Conservation (phyloP, 1,139 yeast genomes). For the Yamadazyma diospyri region DNA sequence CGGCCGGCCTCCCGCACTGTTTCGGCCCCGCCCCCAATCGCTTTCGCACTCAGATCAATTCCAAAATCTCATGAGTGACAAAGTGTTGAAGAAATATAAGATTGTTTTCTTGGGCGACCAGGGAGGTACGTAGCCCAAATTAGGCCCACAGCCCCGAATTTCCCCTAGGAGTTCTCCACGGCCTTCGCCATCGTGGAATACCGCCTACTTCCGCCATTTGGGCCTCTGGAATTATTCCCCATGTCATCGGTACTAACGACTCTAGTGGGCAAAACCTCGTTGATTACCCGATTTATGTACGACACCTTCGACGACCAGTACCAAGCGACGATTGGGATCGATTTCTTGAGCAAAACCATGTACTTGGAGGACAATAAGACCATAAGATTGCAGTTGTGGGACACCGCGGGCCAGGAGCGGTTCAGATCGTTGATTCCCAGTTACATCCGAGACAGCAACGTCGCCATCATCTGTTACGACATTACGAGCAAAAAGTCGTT, state of each 20-base stretch:
- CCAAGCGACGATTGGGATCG: slow-evolving; percentile 95
- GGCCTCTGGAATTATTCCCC: no score
- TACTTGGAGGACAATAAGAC: slow-evolving; percentile 57
- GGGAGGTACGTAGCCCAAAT: slow-evolving; percentile 64
- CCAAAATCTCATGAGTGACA: slow-evolving; percentile 10
- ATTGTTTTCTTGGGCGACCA: slow-evolving; percentile 97
- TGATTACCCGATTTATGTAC: slow-evolving; percentile 94
- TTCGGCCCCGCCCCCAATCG: no score
- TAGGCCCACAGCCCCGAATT: no score
- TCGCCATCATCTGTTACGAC: slow-evolving; percentile 93
- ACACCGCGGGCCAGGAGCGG: slow-evolving; percentile 65
- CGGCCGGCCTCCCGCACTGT: not conserved
- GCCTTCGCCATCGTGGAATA: no score
- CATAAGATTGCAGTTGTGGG: slow-evolving; percentile 53
- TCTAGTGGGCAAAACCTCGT: slow-evolving; percentile 84
- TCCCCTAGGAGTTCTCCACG: no score
- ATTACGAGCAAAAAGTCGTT: slow-evolving; percentile 83
- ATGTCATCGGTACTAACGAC: slow-evolving; percentile 8
- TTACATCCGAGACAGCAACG: slow-evolving; percentile 93
- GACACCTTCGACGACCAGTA: slow-evolving; percentile 97
- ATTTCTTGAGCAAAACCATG: slow-evolving; percentile 78
- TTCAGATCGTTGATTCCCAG: slow-evolving; percentile 68
- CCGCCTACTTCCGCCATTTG: no score
- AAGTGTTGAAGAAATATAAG: slow-evolving; percentile 64
- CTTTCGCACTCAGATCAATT: no score